phyloP scores from a whole-genome alignment of 1,284 basidiomycete species.

The Sutorius eximius region DNA sequence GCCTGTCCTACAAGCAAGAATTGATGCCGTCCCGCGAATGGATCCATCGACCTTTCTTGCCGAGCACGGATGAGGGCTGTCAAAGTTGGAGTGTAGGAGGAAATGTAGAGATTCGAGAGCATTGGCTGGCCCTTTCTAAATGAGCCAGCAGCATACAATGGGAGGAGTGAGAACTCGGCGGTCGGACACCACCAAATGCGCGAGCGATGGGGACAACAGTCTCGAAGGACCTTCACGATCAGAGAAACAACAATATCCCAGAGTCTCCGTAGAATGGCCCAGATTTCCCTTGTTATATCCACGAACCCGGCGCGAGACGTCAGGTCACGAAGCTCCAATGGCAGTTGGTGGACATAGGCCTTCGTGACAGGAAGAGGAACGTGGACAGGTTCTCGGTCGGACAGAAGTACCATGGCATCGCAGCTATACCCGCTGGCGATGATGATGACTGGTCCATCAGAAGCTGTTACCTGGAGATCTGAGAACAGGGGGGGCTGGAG shows the following conservation, averaged over 20 bases:
- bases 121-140: background rate
- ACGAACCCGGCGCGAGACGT: background rate
- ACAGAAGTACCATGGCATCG: background rate
- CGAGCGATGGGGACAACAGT: constrained; percentile 13
- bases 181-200: constrained; percentile 44
- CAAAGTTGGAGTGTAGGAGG: constrained; percentile 37
- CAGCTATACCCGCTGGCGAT: background rate
- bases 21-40: background rate
- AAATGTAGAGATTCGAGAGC: constrained; percentile 31
- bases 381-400: constrained; percentile 10
- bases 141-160: too few species aligned
- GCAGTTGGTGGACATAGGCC: background rate
- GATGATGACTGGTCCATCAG: background rate
- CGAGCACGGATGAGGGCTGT: constrained; percentile 25
- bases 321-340: background rate
- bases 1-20: constrained; percentile 17
- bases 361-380: constrained; percentile 7
- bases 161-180: too few species aligned
- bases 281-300: background rate
- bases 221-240: constrained; percentile 18
- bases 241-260: constrained; percentile 31
- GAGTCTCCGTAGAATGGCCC: constrained; percentile 18
- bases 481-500: background rate
- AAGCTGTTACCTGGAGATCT: background rate
- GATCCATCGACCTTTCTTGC: background rate